phyloP scores from a whole-genome alignment of 805 yeast genomes.

The Metschnikowia colocasiae region DNA sequence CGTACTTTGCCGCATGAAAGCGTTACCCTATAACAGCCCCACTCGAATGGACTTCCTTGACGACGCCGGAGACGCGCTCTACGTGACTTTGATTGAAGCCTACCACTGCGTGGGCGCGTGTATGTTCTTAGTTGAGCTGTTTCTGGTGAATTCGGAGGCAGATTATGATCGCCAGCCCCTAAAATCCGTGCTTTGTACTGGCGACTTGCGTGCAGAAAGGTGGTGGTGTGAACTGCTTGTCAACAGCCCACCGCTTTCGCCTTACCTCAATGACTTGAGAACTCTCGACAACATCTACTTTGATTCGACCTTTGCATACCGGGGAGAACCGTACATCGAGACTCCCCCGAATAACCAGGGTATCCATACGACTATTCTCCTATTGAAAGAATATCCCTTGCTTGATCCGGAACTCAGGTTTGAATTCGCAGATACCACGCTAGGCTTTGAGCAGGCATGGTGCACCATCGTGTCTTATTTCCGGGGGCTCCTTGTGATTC shows the following conservation, averaged over 20 bases:
- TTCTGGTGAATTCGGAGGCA: not conserved
- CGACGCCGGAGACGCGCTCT: constrained; percentile 18
- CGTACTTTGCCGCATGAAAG: constrained; percentile 19
- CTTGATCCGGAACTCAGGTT: constrained; percentile 38
- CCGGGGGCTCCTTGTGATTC: constrained; percentile 14
- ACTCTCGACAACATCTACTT: constrained; percentile 45
- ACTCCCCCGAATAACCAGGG: constrained; percentile 44
- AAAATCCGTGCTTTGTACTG: constrained; percentile 46
- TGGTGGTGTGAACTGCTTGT: constrained; percentile 46
- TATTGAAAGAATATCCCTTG: constrained; percentile 42
- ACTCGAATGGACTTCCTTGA: constrained; percentile 17
- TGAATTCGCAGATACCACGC: constrained; percentile 35
- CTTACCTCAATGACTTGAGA: constrained; percentile 35
- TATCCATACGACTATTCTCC: constrained; percentile 26
- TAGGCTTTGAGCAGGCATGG: constrained; percentile 58
- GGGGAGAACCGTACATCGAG: constrained; percentile 48
- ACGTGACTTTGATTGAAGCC: constrained; percentile 44
- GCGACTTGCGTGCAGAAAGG: constrained; percentile 54
- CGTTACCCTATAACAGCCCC: constrained; percentile 21
- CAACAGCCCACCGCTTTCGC: constrained; percentile 39
- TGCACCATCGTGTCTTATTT: constrained; percentile 29
- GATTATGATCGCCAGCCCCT: not conserved
- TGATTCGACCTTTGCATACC: constrained; percentile 51
- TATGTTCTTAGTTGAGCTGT: constrained; percentile 46
- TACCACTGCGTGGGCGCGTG: constrained; percentile 61